Base-by-base conservation (phyloP, 2,329 filamentous ascomycete species). In the Botrytis elliptica region DNA sequence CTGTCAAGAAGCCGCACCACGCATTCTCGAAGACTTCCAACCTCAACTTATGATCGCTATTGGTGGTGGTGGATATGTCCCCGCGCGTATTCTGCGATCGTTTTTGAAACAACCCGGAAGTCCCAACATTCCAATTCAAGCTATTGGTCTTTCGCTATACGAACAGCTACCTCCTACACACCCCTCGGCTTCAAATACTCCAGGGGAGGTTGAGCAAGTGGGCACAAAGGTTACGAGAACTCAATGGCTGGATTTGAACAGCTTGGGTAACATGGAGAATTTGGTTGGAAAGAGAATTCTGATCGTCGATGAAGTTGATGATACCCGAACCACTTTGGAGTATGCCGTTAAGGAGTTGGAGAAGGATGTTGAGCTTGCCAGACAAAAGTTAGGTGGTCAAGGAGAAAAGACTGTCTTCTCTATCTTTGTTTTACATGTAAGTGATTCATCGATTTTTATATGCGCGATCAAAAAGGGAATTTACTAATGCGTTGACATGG, bases 21-120 rank as follows among this genome's bases (percentile, higher is more conserved):
- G 87, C 79, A 97, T 98, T 83, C 90, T 99, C 79, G 86, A 91
- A 82, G 90, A 93, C 25, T 94, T 97, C 87, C 88, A 94, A 82
- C 96, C 96, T 57, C 93, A 97, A 83, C 92, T 99, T 79, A 97
- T 99, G 88, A 97, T 99, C 83, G 96, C 96, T 82, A 98, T 98
- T 83, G 96, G 96, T 80, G 96, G 96, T 77, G 96, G 96, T 80
- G 96, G 96, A 80, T 99, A 98, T 84, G 94, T 99, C 59, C 96
- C 96, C 75, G 96, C 96, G 64, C 93, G 96, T 80, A 99, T 99
- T 83, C 89, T 99, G 77, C 93, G 96, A 77, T 98, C 96, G 33
- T 99, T 99, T 88, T 92, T 99, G 83, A 98, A 97, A 88, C 89
- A 90, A 82, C 88, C 93, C 75, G 93, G 92, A 79, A 89, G 87